Base-by-base conservation (phyloP, 495 filamentous ascomycete species). In the Amphirosellinia nigrospora region DNA sequence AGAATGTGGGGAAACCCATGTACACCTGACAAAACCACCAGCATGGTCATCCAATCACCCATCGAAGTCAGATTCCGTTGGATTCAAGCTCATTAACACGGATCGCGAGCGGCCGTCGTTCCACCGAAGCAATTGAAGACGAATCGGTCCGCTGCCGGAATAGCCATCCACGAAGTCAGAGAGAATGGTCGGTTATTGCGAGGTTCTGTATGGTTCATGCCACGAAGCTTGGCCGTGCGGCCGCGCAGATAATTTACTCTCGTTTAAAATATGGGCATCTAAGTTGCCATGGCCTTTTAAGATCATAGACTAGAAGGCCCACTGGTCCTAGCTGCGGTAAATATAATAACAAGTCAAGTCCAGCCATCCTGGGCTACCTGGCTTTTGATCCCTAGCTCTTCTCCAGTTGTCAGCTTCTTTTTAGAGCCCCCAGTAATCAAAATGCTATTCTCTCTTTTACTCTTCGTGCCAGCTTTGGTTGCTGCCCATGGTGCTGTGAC, bases 401-500 rank as follows among this genome's bases (percentile, higher is more conserved):
- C 9, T 41, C 23, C 38, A 28, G 4, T 26, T 32, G 7, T n/a
- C 11, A 13, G 32, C n/a, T 65, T 53, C 46, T 43, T 34, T 23
- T 53, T 2, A 9, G 34, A 10, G 10, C 53, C 1, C 11, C 7
- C 0, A 21, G n/a, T 30, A 11, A 23, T 73, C 74, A 78, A 73
- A 60, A 80, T 80, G 77, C 50, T 76, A 34, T 75, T 75, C 65
- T 68, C 76, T 39, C 61, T 77, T 55, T 64, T 81, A 19, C 71
- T 73, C 71, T 39, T 77, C 52, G 75, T 73, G 10, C 75, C 75
- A 8, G 73, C 83, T 30, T 74, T 79, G 55, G 86, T 75, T 66
- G 78, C 82, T 36, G 86, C 83, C 55, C 86, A 89, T 72, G 87
- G 87, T 59, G 87, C 86, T 70, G 86, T 88, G 46, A 84, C 85